Conservation (phyloP, 2,329 filamentous ascomycete genomes). For the Nannizziopsis barbatae region DNA sequence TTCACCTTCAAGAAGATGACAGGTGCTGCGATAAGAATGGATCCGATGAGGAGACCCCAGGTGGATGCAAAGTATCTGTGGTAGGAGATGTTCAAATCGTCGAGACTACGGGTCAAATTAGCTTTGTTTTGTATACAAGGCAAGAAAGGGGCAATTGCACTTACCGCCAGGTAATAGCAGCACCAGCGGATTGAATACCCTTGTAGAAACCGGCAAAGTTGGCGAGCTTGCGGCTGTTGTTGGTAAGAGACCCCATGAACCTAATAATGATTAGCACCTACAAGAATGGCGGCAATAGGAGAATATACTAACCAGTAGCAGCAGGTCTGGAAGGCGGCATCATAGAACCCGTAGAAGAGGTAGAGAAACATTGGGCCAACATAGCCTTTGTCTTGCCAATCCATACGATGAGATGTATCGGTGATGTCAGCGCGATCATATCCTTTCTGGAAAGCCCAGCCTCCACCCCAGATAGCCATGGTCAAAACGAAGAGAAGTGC, state of each 20-base stretch:
- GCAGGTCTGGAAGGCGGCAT: slow-evolving; percentile 79
- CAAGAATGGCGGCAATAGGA: neutral
- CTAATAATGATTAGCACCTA: slow-evolving; percentile 29
- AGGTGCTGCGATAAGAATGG: slow-evolving; percentile 64
- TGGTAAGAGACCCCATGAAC: slow-evolving; percentile 88
- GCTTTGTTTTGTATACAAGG: neutral
- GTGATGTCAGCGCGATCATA: slow-evolving; percentile 41
- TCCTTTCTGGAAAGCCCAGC: slow-evolving; percentile 61
- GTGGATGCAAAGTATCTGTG: slow-evolving; percentile 61
- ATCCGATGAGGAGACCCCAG: slow-evolving; percentile 66
- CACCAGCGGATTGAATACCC: slow-evolving; percentile 77
- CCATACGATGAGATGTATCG: slow-evolving; percentile 20
- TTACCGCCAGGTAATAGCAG: slow-evolving; percentile 46
- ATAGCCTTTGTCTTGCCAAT: slow-evolving; percentile 46
- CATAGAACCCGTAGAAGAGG: slow-evolving; percentile 82
- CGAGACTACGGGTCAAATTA: slow-evolving; percentile 48
- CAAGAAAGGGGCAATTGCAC: slow-evolving; percentile 13
- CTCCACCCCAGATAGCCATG: slow-evolving; percentile 71
- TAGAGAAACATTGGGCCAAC: slow-evolving; percentile 76
- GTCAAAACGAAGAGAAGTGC: slow-evolving; percentile 55
- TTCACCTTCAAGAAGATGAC: slow-evolving; percentile 69
- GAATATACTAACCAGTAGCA: slow-evolving; percentile 61
- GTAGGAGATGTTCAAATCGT: slow-evolving; percentile 51
- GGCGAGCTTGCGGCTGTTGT: slow-evolving; percentile 82
- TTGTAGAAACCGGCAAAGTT: slow-evolving; percentile 90